These are phyloP conservation scores for Primulina eburnea DNA, from an alignment of 257 asterid species.

Conservation along the genomic window DNA sequence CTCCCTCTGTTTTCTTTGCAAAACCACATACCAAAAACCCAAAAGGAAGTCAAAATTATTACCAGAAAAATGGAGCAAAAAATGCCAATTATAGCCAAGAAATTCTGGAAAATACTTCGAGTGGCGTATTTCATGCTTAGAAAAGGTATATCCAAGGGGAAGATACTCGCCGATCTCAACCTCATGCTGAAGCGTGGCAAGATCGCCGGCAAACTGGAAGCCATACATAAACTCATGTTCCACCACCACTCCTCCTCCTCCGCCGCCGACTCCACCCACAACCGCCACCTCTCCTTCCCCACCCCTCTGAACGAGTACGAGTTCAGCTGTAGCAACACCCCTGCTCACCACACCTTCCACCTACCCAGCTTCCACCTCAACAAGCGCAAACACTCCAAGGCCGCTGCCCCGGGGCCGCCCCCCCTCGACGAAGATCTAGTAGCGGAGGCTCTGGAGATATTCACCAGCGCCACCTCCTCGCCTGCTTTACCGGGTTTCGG, in stretches of 20 bases:
- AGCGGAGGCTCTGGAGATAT: constrained; percentile 42
- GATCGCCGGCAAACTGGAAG: constrained; percentile 63
- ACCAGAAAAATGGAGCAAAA: constrained; percentile 62
- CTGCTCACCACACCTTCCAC: constrained; percentile 19
- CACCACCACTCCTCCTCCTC: constrained; percentile 50
- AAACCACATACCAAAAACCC: not conserved
- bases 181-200: constrained; percentile 74
- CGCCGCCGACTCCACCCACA: constrained; percentile 24
- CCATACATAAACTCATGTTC: constrained; percentile 62
- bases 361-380: constrained; percentile 33
- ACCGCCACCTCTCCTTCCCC: constrained; percentile 14
- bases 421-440: constrained; percentile 4
- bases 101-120: constrained; percentile 59
- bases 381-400: constrained; percentile 29
- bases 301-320: constrained; percentile 30
- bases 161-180: constrained; percentile 55
- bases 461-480: constrained; percentile 37
- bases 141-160: constrained; percentile 68
- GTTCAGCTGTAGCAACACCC: constrained; percentile 43
- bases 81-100: constrained; percentile 62
- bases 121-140: constrained; percentile 61
- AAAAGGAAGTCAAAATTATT: not conserved
- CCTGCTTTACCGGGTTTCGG: constrained; percentile 75
- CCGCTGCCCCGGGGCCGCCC: constrained; percentile 19
- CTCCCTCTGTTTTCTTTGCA: not conserved